Conservation (phyloP, 495 filamentous ascomycete species). For the Zalerion maritima region DNA sequence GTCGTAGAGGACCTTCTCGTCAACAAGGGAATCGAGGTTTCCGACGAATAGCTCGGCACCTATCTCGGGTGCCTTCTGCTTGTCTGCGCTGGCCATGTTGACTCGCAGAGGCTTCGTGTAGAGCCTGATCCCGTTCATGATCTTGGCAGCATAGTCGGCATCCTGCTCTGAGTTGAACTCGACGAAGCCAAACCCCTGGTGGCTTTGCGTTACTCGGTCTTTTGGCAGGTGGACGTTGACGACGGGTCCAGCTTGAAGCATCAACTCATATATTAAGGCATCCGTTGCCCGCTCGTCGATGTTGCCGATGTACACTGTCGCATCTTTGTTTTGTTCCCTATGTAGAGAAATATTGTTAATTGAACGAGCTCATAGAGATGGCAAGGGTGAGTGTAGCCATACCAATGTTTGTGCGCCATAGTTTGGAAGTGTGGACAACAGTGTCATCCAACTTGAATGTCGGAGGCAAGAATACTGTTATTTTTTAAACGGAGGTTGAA, state of each 20-base stretch:
- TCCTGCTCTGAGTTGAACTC: conserved; percentile 94
- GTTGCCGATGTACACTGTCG: conserved; percentile 95
- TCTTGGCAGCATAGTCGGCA: conserved; percentile 89
- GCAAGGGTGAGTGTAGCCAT: conserved; percentile 10
- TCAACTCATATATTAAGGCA: conserved; percentile 87
- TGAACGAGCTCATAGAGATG: neutral
- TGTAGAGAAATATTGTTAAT: conserved; percentile 5
- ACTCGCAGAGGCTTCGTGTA: conserved; percentile 93
- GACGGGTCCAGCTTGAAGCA: conserved; percentile 91
- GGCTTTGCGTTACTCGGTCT: conserved; percentile 88
- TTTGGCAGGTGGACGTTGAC: conserved; percentile 96
- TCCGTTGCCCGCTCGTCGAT: conserved; percentile 92
- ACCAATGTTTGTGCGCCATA: no score
- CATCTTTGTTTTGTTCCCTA: conserved; percentile 98
- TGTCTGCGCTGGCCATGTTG: conserved; percentile 84
- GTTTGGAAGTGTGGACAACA: no score
- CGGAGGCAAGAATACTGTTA: no score
- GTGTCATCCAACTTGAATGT: no score
- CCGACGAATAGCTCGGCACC: conserved; percentile 96
- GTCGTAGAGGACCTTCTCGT: conserved; percentile 93
- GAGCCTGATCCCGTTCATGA: conserved; percentile 90
- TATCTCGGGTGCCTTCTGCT: conserved; percentile 90
- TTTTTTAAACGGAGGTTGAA: no score
- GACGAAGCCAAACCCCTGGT: conserved; percentile 98
- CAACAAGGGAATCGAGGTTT: conserved; percentile 86